These are phyloP conservation scores for Silene latifolia DNA, from an alignment of 148 eudicot species.

Conservation along the genomic window DNA sequence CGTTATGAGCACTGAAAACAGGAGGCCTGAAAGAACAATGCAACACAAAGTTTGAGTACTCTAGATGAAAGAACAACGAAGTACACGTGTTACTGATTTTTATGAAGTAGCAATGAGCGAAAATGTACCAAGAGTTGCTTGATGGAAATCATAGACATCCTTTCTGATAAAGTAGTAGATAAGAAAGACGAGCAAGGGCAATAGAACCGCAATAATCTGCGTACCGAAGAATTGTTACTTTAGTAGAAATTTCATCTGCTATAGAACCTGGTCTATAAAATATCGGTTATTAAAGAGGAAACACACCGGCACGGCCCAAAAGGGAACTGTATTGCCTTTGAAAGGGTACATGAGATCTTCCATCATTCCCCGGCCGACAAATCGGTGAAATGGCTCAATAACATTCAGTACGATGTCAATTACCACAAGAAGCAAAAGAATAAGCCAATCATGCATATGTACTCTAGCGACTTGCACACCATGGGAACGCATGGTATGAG, in stretches of 20 bases:
- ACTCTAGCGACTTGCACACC: slow-evolving; percentile 64
- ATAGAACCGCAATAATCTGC: slow-evolving; percentile 69
- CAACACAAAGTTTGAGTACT: slow-evolving; percentile 1
- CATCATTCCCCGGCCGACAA: slow-evolving; percentile 81
- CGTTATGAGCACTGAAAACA: slow-evolving; percentile 77
- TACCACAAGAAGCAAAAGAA: slow-evolving; percentile 58
- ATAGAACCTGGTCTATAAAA: slow-evolving; percentile 3
- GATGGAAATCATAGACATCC: slow-evolving; percentile 88
- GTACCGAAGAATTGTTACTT: slow-evolving; percentile 9
- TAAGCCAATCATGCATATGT: slow-evolving; percentile 87
- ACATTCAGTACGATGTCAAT: slow-evolving; percentile 56
- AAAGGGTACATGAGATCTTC: slow-evolving; percentile 78
- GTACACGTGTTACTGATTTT: background rate
- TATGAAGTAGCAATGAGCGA: background rate
- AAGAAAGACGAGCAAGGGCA: slow-evolving; percentile 65
- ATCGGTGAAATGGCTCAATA: slow-evolving; percentile 88
- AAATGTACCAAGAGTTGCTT: slow-evolving; percentile 66
- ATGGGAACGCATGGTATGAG: slow-evolving; percentile 71
- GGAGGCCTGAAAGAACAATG: slow-evolving; percentile 47
- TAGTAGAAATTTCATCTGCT: background rate
- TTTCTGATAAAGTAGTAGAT: slow-evolving; percentile 60
- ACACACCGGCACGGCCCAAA: slow-evolving; percentile 88
- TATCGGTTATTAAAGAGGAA: background rate
- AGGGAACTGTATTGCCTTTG: slow-evolving; percentile 73
- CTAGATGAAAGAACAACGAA: background rate